Percentiles rank a stretch among this genome's conserved stretches.
Conservation (phyloP, 2,329 filamentous ascomycete genomes). For the Botrytis sinoallii region DNA sequence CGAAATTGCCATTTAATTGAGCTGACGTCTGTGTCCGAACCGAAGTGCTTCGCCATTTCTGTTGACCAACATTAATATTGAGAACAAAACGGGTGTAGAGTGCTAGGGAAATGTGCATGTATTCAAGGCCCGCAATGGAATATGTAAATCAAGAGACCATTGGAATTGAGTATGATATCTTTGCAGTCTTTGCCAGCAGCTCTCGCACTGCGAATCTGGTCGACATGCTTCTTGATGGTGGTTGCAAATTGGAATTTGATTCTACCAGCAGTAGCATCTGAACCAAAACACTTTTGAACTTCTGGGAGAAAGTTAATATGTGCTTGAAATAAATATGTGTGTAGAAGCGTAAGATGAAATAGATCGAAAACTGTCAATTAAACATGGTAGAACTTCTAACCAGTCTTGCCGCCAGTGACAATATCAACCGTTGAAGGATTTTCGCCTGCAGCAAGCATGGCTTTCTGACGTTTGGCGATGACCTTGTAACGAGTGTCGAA, state of each 20-base stretch:
- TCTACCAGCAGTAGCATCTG: conserved; percentile 52
- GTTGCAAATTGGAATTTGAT: conserved; percentile 30
- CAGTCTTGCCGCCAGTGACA: conserved; percentile 7
- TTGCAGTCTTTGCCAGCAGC: conserved; percentile 35
- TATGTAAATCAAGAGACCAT: neutral
- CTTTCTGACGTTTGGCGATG: conserved; percentile 48
- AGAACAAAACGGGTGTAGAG: neutral
- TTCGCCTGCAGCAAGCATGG: conserved; percentile 46
- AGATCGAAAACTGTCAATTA: neutral
- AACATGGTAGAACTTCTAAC: conserved; percentile 1
- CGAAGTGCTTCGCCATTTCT: conserved; percentile 22
- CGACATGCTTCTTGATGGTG: conserved; percentile 39
- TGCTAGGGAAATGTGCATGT: neutral
- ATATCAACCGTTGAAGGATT: neutral
- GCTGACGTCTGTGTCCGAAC: conserved; percentile 18
- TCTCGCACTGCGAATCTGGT: conserved; percentile 37
- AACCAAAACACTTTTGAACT: conserved; percentile 24
- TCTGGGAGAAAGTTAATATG: conserved; percentile 21
- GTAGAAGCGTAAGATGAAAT: neutral
- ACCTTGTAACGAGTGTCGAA: conserved; percentile 44
- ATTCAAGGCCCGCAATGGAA: neutral
- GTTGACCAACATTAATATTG: conserved; percentile 19
- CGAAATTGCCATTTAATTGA: conserved; percentile 56
- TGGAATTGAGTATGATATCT: conserved; percentile 1
- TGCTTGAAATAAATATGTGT: neutral